phyloP scores from a whole-genome alignment of 2,329 filamentous ascomycete species.

The Pseudocercospora musae region DNA sequence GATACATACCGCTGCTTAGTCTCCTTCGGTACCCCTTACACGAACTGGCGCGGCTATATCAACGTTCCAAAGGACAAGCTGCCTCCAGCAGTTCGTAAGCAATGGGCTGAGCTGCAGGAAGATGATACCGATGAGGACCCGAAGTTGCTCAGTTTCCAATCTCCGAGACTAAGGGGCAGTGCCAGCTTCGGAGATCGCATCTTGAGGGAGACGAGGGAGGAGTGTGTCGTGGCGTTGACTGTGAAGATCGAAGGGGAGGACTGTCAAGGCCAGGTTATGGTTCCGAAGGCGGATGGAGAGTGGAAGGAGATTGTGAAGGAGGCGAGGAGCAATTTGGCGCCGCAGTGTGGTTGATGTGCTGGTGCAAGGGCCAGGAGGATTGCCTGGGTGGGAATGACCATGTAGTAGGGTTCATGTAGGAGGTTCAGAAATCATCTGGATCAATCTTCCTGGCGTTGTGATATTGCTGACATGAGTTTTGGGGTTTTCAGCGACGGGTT shows the following conservation, averaged over 20 bases:
- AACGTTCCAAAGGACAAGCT: background rate
- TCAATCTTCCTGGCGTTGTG: too few relatives aligned
- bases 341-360: background rate
- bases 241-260: background rate
- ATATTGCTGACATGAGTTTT: too few relatives aligned
- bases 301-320: background rate
- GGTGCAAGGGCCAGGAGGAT: background rate
- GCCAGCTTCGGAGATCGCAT: background rate
- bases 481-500: too few relatives aligned
- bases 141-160: background rate
- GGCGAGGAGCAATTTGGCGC: background rate
- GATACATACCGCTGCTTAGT: background rate
- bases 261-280: background rate
- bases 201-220: background rate
- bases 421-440: too few relatives aligned
- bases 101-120: background rate
- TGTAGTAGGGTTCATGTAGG: too few relatives aligned
- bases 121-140: background rate
- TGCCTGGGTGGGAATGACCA: background rate
- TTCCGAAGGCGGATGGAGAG: background rate
- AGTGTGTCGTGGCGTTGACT: background rate
- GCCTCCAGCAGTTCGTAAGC: background rate
- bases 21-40: background rate
- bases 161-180: background rate
- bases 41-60: background rate